A percentile compares a stretch with the other conserved stretches of the same genome.
These are phyloP conservation scores for Myxozyma sirexii DNA, from an alignment of 805 yeast species.

Conservation along the genomic window DNA sequence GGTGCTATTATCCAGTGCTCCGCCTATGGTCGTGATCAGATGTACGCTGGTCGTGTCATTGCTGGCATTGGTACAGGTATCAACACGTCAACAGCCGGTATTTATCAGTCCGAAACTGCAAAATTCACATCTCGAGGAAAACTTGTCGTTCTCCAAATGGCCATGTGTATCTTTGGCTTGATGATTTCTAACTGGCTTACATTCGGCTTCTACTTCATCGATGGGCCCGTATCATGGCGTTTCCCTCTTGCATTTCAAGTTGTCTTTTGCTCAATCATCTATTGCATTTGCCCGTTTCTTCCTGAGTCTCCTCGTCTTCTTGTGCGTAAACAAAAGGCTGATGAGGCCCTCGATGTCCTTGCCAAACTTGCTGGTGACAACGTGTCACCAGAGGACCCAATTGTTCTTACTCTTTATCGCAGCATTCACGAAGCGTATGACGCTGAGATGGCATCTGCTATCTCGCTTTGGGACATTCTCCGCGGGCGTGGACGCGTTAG, in stretches of 20 bases:
- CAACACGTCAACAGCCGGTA: constrained; percentile 79
- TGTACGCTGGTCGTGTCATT: constrained; percentile 70
- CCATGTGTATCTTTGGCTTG: constrained; percentile 72
- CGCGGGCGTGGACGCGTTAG: constrained; percentile 15
- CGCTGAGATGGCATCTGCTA: constrained; percentile 12
- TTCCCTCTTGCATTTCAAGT: constrained; percentile 75
- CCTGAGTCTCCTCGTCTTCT: constrained; percentile 78
- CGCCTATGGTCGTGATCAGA: constrained; percentile 60
- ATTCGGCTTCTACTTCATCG: constrained; percentile 67
- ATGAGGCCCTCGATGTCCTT: constrained; percentile 59
- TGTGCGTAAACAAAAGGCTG: constrained; percentile 58
- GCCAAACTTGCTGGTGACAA: constrained; percentile 39
- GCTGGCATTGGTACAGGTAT: constrained; percentile 79
- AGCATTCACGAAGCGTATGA: constrained; percentile 17
- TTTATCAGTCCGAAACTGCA: constrained; percentile 77
- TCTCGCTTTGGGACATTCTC: constrained; percentile 18
- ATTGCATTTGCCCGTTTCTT: constrained; percentile 59
- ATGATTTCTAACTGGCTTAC: constrained; percentile 78
- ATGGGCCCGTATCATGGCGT: constrained; percentile 63
- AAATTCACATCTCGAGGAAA: constrained; percentile 68
- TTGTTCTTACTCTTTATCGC: constrained; percentile 15
- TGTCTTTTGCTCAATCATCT: constrained; percentile 64
- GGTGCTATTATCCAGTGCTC: constrained; percentile 54
- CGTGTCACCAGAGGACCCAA: constrained; percentile 20
- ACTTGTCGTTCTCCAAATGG: constrained; percentile 70